Base-by-base conservation (phyloP, 768 basidiomycete genomes). In the Hypholoma fasciculare region DNA sequence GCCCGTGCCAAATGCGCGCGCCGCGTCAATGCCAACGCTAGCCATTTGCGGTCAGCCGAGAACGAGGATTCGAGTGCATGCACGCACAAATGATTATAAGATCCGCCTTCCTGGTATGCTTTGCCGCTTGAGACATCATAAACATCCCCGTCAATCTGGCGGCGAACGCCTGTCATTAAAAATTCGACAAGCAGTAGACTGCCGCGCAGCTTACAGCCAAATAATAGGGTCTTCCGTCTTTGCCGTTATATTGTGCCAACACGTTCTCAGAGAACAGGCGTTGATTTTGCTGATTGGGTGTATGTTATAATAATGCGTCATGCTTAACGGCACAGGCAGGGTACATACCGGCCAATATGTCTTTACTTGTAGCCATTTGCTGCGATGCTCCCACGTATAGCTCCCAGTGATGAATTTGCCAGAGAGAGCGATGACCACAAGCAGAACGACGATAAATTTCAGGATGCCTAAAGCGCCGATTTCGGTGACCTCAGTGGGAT, bases 361-460 rank as follows among this genome's bases (percentile, higher is more conserved):
- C 75, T 84, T 84, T 52, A 85, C 66, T 48, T 80, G 76, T 30
- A 75, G 65, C 82, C 85, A 88, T 68, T 84, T 84, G 61, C 82
- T 82, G 61, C 89, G 79, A 65, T 87, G 84, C 61, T 94, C 92
- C 93, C 94, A 97, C 19, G 85, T 73, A 69, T 85, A 92, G 67
- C 88, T 92, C n/a, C 89, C 91, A 0, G 92, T 92, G 68, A 96
- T 76, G 72, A 96, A 94, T 68, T 89, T 90, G 54, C 94, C 89
- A 37, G 87, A 81, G 30, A 92, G 75, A 1, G 83, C 66, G 39
- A 81, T 59, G 60, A 86, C 72, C 51, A 90, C 63, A 19, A 86
- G 52, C 2, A 82, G 51, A 62, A 83, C 82, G 49, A 90, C 58
- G 38, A 90, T 62, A 69, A 92, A 88, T 70, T 89, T 92, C 68